These are phyloP conservation scores for Aleurites moluccanus DNA, from an alignment of 441 rosid species.

Conservation along the genomic window DNA sequence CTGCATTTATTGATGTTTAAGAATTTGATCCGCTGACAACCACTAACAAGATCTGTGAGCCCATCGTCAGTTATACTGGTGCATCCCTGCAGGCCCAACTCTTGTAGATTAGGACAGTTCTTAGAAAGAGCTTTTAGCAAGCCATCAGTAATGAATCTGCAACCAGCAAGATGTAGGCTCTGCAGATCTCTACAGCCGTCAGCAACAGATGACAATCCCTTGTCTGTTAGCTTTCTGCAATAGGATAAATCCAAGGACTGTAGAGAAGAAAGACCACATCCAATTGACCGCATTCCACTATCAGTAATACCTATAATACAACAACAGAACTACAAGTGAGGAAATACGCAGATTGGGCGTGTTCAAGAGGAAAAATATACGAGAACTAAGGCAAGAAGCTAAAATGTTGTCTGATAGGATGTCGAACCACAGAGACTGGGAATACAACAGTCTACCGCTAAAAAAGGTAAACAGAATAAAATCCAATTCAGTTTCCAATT, in stretches of 20 bases:
- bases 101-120: constrained; percentile 58
- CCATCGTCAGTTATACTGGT: constrained; percentile 64
- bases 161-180: constrained; percentile 62
- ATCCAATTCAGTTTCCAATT: too few relatives aligned
- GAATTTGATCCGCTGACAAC: constrained; percentile 56
- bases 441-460: too few relatives aligned
- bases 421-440: background rate
- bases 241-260: constrained; percentile 80
- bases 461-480: too few relatives aligned
- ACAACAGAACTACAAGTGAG: background rate
- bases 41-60: constrained; percentile 57
- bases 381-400: background rate
- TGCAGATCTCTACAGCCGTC: constrained; percentile 67
- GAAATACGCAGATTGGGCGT: background rate
- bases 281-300: constrained; percentile 65
- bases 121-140: constrained; percentile 52
- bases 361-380: background rate
- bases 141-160: constrained; percentile 63
- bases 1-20: constrained; percentile 83
- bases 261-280: constrained; percentile 58
- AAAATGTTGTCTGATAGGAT: background rate
- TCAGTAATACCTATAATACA: constrained; percentile 72
- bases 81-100: constrained; percentile 81
- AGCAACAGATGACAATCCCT: constrained; percentile 76
- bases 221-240: constrained; percentile 80